Conservation (phyloP, 768 basidiomycete genomes). For the Phanerodontia chrysosporium region DNA sequence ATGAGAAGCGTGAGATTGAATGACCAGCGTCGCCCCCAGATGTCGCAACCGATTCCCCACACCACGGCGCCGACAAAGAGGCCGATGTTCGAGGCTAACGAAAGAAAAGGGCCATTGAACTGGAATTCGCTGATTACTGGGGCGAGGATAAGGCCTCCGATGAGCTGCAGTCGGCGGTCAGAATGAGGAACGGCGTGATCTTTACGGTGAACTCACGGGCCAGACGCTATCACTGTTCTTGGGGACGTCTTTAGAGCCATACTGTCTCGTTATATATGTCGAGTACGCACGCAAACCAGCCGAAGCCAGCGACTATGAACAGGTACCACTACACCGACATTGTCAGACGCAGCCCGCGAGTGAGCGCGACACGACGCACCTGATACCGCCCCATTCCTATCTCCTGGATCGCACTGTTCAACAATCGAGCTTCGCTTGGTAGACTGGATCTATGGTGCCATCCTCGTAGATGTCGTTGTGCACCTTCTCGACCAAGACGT, state of each 20-base stretch:
- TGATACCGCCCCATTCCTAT: slow-evolving; percentile 59
- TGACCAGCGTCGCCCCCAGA: slow-evolving; percentile 50
- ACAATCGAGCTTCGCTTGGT: slow-evolving; percentile 44
- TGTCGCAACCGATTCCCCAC: slow-evolving; percentile 47
- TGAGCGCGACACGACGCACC: slow-evolving; percentile 25
- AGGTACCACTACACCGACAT: slow-evolving; percentile 44
- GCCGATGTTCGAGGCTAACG: slow-evolving; percentile 50
- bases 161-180: slow-evolving; percentile 27
- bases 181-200: not conserved
- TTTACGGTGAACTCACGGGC: slow-evolving; percentile 44
- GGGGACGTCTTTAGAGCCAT: not conserved
- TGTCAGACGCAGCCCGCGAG: not conserved
- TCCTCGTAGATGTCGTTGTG: slow-evolving; percentile 20
- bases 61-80: slow-evolving; percentile 46
- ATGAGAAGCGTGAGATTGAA: slow-evolving; percentile 55
- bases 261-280: too few relatives aligned
- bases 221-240: slow-evolving; percentile 59
- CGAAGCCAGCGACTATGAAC: slow-evolving; percentile 68
- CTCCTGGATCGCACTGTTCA: slow-evolving; percentile 45
- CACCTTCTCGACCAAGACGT: slow-evolving; percentile 7
- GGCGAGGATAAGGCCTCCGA: slow-evolving; percentile 42
- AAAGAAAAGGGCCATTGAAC: slow-evolving; percentile 43
- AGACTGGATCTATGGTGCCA: slow-evolving; percentile 37
- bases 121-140: slow-evolving; percentile 47
- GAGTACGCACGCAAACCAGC: slow-evolving; percentile 64